A percentile compares a stretch with the other conserved stretches of the same genome.
phyloP scores from a whole-genome alignment of 1,284 basidiomycete species.

The Thelephora terrestris region DNA sequence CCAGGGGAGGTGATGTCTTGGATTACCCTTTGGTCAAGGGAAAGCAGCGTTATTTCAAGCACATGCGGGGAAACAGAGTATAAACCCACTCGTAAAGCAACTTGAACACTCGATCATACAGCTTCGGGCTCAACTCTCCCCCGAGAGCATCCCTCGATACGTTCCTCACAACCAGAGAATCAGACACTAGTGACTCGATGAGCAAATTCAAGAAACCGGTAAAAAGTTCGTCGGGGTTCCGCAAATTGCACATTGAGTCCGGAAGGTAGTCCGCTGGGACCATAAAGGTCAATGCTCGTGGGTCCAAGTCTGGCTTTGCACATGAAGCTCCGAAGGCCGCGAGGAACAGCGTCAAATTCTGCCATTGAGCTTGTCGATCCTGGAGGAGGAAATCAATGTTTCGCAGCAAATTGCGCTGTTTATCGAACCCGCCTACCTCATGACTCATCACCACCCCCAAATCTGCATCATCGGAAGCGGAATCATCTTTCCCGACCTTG shows the following conservation, averaged over 20 bases:
- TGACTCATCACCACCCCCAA: background rate
- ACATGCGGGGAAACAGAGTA: background rate
- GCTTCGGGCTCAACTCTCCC: conserved; percentile 59
- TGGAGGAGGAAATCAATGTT: conserved; percentile 23
- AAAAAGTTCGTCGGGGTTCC: conserved; percentile 47
- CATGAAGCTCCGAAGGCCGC: conserved; percentile 69
- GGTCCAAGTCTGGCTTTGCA: conserved; percentile 39
- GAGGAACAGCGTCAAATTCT: conserved; percentile 77
- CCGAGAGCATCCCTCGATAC: conserved; percentile 75
- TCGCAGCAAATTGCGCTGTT: conserved; percentile 29
- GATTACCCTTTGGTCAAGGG: conserved; percentile 29
- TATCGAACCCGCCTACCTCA: conserved; percentile 8
- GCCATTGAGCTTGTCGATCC: conserved; percentile 79
- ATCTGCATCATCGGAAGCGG: conserved; percentile 1
- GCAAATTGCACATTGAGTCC: conserved; percentile 54
- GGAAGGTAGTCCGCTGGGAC: conserved; percentile 59
- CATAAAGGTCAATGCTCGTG: conserved; percentile 38
- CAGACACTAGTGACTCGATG: conserved; percentile 57
- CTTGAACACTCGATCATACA: conserved; percentile 58
- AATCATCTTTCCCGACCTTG: conserved; percentile 36
- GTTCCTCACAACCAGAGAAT: conserved; percentile 60
- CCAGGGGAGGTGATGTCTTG: conserved; percentile 30
- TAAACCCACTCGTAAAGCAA: conserved; percentile 62
- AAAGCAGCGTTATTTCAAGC: background rate
- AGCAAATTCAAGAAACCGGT: conserved; percentile 59